These are phyloP conservation scores for Cladophialophora chaetospira DNA, from an alignment of 2,329 filamentous ascomycete species.

Conservation along the genomic window DNA sequence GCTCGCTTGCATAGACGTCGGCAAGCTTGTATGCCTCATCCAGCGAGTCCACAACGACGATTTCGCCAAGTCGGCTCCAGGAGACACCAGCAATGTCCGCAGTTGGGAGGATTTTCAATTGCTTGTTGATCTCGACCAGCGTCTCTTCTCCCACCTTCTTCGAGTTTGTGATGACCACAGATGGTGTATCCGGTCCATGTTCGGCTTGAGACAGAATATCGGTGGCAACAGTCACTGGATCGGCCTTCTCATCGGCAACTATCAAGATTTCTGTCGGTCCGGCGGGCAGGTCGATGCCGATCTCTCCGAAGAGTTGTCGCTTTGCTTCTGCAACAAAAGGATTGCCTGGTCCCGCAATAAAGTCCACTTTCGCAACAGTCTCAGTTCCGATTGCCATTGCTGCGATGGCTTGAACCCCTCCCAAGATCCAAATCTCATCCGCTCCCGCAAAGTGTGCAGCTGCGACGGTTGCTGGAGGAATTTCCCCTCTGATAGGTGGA, in stretches of 20 bases:
- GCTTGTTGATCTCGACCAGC: conserved; percentile 42
- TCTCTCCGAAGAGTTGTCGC: conserved; percentile 55
- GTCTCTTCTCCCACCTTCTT: conserved; percentile 43
- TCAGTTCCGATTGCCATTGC: conserved; percentile 57
- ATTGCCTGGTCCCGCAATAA: conserved; percentile 58
- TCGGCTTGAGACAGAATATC: conserved; percentile 55
- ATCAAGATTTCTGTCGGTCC: conserved; percentile 58
- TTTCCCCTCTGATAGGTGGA: conserved; percentile 52
- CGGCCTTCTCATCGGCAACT: conserved; percentile 51
- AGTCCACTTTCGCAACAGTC: conserved; percentile 53
- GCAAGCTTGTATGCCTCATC: conserved; percentile 50
- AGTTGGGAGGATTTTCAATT: conserved; percentile 48
- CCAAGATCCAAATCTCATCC: conserved; percentile 55
- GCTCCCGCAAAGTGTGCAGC: conserved; percentile 55
- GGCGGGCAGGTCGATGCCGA: conserved; percentile 58
- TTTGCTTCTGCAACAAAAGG: conserved; percentile 59
- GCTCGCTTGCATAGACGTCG: conserved; percentile 53
- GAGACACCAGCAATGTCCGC: conserved; percentile 46
- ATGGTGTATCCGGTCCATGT: conserved; percentile 56
- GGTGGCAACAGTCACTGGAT: conserved; percentile 50
- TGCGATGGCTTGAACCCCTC: conserved; percentile 56
- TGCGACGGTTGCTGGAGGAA: conserved; percentile 54
- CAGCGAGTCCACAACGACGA: conserved; percentile 46
- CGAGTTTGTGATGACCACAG: conserved; percentile 54
- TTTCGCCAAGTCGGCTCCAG: conserved; percentile 53